Conservation (phyloP, 164 flowering plant species). For the Aristolochia contorta region DNA sequence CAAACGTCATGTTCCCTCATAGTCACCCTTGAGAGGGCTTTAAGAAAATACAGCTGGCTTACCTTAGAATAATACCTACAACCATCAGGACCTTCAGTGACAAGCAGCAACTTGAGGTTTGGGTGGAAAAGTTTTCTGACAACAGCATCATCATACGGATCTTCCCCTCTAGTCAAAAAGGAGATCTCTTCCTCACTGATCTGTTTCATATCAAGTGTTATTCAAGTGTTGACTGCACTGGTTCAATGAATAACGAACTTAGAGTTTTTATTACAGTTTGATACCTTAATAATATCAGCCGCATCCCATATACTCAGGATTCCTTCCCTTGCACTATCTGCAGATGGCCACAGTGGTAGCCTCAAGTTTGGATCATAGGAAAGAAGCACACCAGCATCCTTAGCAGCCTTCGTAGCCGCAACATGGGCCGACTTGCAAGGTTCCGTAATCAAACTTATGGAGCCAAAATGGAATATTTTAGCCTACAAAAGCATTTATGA, state of each 20-base stretch:
- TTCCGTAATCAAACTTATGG: constrained; percentile 91
- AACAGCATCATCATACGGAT: constrained; percentile 81
- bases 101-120: constrained; percentile 79
- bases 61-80: constrained; percentile 96
- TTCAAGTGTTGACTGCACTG: background rate
- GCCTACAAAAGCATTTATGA: constrained; percentile 43
- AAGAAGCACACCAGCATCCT: constrained; percentile 80
- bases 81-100: constrained; percentile 90
- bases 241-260: background rate
- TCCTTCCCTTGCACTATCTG: constrained; percentile 86
- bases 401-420: constrained; percentile 85
- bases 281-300: constrained; percentile 95
- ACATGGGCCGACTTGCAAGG: constrained; percentile 95
- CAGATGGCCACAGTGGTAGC: constrained; percentile 94
- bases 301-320: constrained; percentile 88
- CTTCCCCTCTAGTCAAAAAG: constrained; percentile 81
- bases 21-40: no score
- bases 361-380: constrained; percentile 97
- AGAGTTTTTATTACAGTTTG: background rate
- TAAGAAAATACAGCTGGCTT: constrained; percentile 5
- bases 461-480: constrained; percentile 88
- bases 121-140: constrained; percentile 77
- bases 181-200: constrained; percentile 80
- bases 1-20: no score
- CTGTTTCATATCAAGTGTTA: constrained; percentile 23